These are phyloP conservation scores for Fraxinus dipetala DNA, from an alignment of 305 asterid species.

Conservation along the genomic window DNA sequence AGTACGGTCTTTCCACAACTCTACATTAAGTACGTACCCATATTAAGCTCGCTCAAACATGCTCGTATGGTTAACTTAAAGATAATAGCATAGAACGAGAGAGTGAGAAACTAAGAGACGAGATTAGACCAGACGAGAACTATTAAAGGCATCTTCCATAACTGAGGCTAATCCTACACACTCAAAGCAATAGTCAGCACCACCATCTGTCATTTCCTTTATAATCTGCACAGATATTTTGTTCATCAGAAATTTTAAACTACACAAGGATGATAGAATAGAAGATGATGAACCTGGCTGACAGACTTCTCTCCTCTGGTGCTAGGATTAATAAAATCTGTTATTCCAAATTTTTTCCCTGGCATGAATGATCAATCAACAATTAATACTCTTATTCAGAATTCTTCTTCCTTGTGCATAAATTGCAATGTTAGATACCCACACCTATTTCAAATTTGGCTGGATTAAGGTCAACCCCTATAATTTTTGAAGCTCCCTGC, in stretches of 20 bases:
- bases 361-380: not conserved
- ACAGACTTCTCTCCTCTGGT: constrained; percentile 31
- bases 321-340: constrained; percentile 37
- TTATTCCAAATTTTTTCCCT: constrained; percentile 41
- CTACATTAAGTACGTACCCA: constrained; percentile 13
- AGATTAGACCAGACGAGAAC: constrained; percentile 22
- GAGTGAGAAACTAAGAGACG: not conserved
- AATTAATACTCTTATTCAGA: not conserved
- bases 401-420: not conserved
- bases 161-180: constrained; percentile 44
- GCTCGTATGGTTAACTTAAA: not conserved
- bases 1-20: constrained; percentile 42
- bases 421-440: not conserved
- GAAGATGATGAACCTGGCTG: constrained; percentile 27
- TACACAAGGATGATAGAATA: not conserved
- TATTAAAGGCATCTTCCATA: constrained; percentile 38
- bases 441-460: constrained; percentile 34
- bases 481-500: constrained; percentile 38
- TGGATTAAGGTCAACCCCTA: constrained; percentile 41
- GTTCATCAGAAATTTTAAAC: not conserved
- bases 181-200: constrained; percentile 47
- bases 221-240: constrained; percentile 23
- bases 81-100: not conserved
- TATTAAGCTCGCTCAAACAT: not conserved
- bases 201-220: constrained; percentile 38